Evolutionary conservation across 371 early-diverging fungal species (phyloP).

Genomic region (Mycotypha africana): DNA sequence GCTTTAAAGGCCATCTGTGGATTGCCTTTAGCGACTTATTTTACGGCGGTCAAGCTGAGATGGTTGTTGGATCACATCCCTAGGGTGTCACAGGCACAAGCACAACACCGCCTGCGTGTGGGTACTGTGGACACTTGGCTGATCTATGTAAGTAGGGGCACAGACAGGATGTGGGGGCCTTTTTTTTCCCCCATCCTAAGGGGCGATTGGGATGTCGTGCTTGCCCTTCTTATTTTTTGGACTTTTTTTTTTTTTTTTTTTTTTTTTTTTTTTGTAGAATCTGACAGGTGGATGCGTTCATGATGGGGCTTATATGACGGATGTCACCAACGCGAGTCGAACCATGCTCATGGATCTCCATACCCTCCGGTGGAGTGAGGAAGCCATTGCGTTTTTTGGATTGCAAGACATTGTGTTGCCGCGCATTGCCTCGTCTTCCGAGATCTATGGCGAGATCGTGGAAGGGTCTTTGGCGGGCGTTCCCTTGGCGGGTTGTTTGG

Average conservation of each 20-base stretch:
- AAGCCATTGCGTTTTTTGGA: conserved; percentile 55
- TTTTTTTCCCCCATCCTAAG: not conserved
- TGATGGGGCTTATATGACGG: conserved; percentile 79
- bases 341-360: conserved; percentile 93
- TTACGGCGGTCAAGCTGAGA: conserved; percentile 85
- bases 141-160: conserved; percentile 31
- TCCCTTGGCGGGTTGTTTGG: conserved; percentile 82
- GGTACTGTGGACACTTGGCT: conserved; percentile 94
- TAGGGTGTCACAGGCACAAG: conserved; percentile 49
- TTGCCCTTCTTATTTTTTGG: conserved; percentile 1
- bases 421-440: conserved; percentile 79
- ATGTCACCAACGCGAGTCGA: conserved; percentile 94
- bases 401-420: conserved; percentile 53
- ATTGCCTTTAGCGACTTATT: conserved; percentile 90
- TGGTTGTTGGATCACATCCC: conserved; percentile 89
- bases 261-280: conserved; percentile 49
- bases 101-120: conserved; percentile 46
- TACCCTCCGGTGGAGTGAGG: conserved; percentile 76
- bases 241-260: too few species aligned
- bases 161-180: too few species aligned
- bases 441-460: conserved; percentile 69
- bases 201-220: too few species aligned
- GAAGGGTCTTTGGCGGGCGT: conserved; percentile 58
- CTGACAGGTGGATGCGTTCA: conserved; percentile 72
- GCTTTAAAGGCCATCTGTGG: conserved; percentile 64